These are phyloP conservation scores for Ormosia semicastrata DNA, from an alignment of 306 rosid genomes.

Conservation along the genomic window DNA sequence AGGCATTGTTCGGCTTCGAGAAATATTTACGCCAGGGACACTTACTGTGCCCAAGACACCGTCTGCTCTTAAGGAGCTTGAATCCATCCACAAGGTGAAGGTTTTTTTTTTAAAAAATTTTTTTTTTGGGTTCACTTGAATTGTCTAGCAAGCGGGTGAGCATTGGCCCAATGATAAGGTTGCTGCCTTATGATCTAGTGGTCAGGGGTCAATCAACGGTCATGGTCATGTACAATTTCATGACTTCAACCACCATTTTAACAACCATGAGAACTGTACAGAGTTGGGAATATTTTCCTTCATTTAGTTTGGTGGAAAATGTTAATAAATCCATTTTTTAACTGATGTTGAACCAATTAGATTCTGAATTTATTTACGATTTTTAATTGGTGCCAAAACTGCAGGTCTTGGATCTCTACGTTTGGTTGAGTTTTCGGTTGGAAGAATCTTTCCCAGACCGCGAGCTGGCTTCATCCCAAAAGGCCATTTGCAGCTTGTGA, in stretches of 20 bases:
- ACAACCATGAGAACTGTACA: not conserved
- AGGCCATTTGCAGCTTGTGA: conserved; percentile 81
- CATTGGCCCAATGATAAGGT: not conserved
- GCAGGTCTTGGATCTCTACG: conserved; percentile 92
- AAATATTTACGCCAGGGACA: conserved; percentile 84
- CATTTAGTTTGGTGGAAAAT: conserved; percentile 18
- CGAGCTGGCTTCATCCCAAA: conserved; percentile 71
- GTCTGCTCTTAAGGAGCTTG: conserved; percentile 79
- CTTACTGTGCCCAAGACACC: conserved; percentile 75
- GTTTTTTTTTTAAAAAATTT: not conserved
- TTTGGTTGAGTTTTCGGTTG: conserved; percentile 90
- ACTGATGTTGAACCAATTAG: conserved; percentile 8
- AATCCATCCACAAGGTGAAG: conserved; percentile 90
- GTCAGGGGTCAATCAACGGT: not conserved
- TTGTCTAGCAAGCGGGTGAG: not conserved
- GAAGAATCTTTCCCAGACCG: conserved; percentile 92
- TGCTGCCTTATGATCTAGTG: not conserved
- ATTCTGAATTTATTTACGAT: not conserved
- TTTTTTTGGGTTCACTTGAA: not conserved
- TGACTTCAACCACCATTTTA: conserved; percentile 1
- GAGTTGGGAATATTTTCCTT: not conserved
- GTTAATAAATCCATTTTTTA: not conserved
- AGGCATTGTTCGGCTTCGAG: conserved; percentile 83
- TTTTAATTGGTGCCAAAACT: conserved; percentile 37
- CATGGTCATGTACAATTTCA: conserved; percentile 12